phyloP scores from a whole-genome alignment of 2,329 filamentous ascomycete genomes.

The Stachybotrys chlorohalonatus region DNA sequence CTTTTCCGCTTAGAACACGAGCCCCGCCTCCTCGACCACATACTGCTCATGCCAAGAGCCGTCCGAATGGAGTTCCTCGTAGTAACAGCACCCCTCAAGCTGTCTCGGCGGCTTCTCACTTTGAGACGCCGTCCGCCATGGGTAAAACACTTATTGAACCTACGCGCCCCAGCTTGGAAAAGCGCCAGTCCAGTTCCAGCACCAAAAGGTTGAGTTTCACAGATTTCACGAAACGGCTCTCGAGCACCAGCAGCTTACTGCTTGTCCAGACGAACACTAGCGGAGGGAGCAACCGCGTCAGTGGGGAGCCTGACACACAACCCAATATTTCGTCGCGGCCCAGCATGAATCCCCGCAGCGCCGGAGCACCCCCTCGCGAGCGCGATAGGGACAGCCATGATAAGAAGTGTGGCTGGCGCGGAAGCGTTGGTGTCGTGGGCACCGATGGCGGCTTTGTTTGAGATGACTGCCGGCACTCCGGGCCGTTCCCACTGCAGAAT shows the following conservation, averaged over 20 bases:
- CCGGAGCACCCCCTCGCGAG: conserved; percentile 21
- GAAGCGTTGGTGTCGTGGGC: conserved; percentile 45
- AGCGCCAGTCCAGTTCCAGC: conserved; percentile 44
- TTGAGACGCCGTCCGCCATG: conserved; percentile 11
- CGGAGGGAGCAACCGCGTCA: conserved; percentile 36
- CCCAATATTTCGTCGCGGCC: conserved; percentile 22
- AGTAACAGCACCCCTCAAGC: conserved; percentile 41
- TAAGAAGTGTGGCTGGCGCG: conserved; percentile 46
- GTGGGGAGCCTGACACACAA: conserved; percentile 34
- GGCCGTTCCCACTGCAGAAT: neutral
- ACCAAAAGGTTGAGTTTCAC: conserved; percentile 51
- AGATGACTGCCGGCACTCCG: conserved; percentile 9
- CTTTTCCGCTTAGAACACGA: conserved; percentile 8
- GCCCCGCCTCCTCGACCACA: conserved; percentile 35
- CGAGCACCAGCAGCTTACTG: conserved; percentile 51
- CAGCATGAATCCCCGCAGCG: conserved; percentile 33
- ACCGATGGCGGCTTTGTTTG: conserved; percentile 46
- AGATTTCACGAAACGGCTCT: conserved; percentile 51
- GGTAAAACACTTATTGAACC: conserved; percentile 23
- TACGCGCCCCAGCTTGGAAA: conserved; percentile 26
- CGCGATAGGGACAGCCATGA: conserved; percentile 26
- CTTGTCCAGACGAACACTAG: conserved; percentile 49
- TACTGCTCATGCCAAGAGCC: conserved; percentile 40
- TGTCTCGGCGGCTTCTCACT: conserved; percentile 14
- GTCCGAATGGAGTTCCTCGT: conserved; percentile 33